phyloP scores from a whole-genome alignment of 2,329 filamentous ascomycete genomes.

The Colletotrichum ledebouriae region DNA sequence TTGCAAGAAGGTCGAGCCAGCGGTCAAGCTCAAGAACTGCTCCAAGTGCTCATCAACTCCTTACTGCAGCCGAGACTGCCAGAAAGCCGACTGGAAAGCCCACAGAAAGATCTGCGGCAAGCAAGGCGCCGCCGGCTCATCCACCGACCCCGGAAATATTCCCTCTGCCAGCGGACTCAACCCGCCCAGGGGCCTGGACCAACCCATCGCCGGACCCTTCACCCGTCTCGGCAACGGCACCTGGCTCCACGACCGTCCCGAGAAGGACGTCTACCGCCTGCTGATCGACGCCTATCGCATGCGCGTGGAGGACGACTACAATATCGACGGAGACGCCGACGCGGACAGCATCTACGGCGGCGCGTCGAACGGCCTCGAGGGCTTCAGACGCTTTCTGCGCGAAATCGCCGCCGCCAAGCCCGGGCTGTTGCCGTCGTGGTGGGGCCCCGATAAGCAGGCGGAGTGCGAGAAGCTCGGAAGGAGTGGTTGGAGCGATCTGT shows the following conservation, averaged over 20 bases:
- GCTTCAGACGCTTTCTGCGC: constrained; percentile 53
- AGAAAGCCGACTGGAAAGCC: constrained; percentile 63
- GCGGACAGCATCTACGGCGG: too few relatives aligned
- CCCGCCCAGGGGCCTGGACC: constrained; percentile 49
- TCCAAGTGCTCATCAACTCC: too few relatives aligned
- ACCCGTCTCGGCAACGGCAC: constrained; percentile 53
- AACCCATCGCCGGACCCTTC: constrained; percentile 54
- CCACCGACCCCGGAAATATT: too few relatives aligned
- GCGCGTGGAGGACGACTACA: constrained; percentile 54
- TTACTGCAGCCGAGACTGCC: constrained; percentile 67
- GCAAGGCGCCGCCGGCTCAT: too few relatives aligned
- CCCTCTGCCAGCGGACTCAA: background rate
- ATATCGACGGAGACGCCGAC: constrained; percentile 37
- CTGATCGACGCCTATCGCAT: constrained; percentile 64
- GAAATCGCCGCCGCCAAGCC: background rate
- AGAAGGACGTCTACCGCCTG: constrained; percentile 59
- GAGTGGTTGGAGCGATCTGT: background rate
- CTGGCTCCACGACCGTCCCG: constrained; percentile 59
- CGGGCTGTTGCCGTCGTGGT: constrained; percentile 58
- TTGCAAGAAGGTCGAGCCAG: too few relatives aligned
- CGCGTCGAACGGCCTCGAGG: too few relatives aligned
- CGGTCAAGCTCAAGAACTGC: too few relatives aligned
- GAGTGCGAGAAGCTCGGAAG: constrained; percentile 54
- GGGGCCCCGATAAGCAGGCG: constrained; percentile 53
- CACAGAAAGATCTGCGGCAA: constrained; percentile 60